Evolutionary conservation across 1,284 basidiomycete species (phyloP).

Genomic region (Trichosporon sp.): DNA sequence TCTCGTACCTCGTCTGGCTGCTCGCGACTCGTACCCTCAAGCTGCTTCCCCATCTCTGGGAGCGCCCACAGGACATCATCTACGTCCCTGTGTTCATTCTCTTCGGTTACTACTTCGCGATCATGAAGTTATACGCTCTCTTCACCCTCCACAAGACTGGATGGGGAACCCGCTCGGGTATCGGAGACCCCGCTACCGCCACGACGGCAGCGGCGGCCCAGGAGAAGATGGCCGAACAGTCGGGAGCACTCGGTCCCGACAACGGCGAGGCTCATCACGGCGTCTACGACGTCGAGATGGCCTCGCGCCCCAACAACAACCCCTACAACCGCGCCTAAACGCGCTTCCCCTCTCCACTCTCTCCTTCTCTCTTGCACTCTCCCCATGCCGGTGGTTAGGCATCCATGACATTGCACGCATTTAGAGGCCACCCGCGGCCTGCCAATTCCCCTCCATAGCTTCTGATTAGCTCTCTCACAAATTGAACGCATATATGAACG

Average conservation of each 20-base stretch:
- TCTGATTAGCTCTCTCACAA: conserved; percentile 5
- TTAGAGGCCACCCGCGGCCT: not conserved
- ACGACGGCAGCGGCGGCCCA: conserved; percentile 37
- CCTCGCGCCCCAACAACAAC: conserved; percentile 10
- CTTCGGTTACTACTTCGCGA: conserved; percentile 69
- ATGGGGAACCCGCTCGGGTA: conserved; percentile 85
- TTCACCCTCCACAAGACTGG: conserved; percentile 81
- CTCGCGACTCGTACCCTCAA: conserved; percentile 76
- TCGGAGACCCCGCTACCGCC: conserved; percentile 59
- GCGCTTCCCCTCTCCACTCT: not conserved
- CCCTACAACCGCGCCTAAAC: not conserved
- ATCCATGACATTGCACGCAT: conserved; percentile 7
- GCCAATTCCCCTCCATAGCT: conserved; percentile 4
- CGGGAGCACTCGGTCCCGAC: conserved; percentile 12
- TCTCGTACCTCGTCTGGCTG: conserved; percentile 69
- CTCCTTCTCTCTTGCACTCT: not conserved
- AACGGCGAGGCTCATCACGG: conserved; percentile 20
- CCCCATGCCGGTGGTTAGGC: not conserved
- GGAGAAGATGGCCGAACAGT: conserved; percentile 24
- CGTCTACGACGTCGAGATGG: conserved; percentile 38
- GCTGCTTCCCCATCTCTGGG: conserved; percentile 80
- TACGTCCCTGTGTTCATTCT: conserved; percentile 85
- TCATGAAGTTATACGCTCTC: conserved; percentile 80
- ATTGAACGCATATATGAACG: conserved; percentile 13
- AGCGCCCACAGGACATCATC: conserved; percentile 74